Base-by-base conservation (phyloP, 2,329 filamentous ascomycete genomes). In the Coniochaeta sp. region DNA sequence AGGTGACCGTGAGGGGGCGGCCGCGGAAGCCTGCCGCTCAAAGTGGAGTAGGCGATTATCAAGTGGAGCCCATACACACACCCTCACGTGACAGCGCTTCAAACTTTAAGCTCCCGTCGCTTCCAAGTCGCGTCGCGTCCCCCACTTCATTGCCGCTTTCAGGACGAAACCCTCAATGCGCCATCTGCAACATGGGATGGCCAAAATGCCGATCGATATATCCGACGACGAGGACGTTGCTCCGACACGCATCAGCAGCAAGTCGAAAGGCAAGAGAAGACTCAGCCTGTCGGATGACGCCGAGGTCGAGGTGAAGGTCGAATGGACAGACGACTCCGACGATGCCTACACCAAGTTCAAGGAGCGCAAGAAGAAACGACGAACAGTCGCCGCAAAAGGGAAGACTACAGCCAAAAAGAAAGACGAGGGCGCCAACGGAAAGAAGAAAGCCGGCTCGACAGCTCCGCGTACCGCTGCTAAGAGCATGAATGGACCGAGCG, bases 281-380 rank as follows among this genome's bases (percentile, higher is more conserved):
- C 57, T 63, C 3, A 62, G 67, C 3, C 42, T 59, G 2, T 49
- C 47, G 9, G 45, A 31, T n/a, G n/a, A 31, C 18, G n/a, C 24
- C 7, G 45, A 48, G 45, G 38, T 42, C 22, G 65, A 67, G 14
- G 72, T 74, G 52, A 77, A 75, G 57, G 68, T 76, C 1, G 62
- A 69, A n/a, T 80, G 75, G 75, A 78, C 76, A 3, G 81, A 83
- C 52, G 81, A 85, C 31, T 81, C 81, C 1, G 77, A 80, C 24
- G 74, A 75, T 20, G 75, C 76, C 7, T 89, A 89, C 56, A 70
- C 79, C 35, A 74, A 76, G n/a, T 85, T 83, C 64, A 86, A 85
- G 61, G 80, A 82, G 49, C 73, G 78, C 20, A 59, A 60, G 26
- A 63, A 70, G 0, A 78, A 82, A 58, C 72, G 78, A 32, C 81